phyloP scores from a whole-genome alignment of 208 protist species.

The Zelonia costaricensis region DNA sequence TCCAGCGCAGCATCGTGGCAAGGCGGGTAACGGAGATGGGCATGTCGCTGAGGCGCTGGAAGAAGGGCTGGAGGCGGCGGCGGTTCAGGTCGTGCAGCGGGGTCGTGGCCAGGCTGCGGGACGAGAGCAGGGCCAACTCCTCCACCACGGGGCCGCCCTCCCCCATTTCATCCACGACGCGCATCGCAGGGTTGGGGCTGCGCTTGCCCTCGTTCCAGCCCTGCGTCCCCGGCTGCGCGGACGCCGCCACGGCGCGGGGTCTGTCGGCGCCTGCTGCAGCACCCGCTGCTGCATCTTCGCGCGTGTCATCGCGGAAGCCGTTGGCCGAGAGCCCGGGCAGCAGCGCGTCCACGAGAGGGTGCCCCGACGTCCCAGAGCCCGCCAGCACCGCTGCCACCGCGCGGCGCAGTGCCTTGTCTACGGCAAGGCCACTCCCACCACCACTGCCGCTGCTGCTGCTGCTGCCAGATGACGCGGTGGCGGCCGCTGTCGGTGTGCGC shows the following conservation, averaged over 20 bases:
- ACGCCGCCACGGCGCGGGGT: not conserved
- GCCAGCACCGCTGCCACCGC: not conserved
- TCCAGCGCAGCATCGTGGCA: slow-evolving; percentile 50
- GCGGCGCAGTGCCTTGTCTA: slow-evolving; percentile 1
- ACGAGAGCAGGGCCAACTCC: slow-evolving; percentile 1
- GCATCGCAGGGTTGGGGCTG: slow-evolving; percentile 1
- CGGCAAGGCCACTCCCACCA: not conserved
- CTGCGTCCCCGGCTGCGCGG: slow-evolving; percentile 2
- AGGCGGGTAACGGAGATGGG: slow-evolving; percentile 56
- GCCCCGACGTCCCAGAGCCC: not conserved
- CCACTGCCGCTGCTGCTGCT: too few species aligned
- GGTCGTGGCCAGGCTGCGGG: slow-evolving; percentile 6
- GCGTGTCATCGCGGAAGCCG: too few species aligned
- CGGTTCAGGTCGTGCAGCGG: slow-evolving; percentile 11
- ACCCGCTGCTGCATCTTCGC: not conserved
- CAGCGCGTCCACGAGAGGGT: slow-evolving; percentile 13
- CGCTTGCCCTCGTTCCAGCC: slow-evolving; percentile 31
- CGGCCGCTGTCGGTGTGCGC: too few species aligned
- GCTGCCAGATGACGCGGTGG: too few species aligned
- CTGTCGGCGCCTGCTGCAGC: not conserved
- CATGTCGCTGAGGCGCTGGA: slow-evolving; percentile 24
- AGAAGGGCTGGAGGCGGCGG: slow-evolving; percentile 13
- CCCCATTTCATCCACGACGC: slow-evolving; percentile 1
- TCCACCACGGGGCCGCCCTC: slow-evolving; percentile 1
- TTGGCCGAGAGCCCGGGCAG: too few species aligned